These are phyloP conservation scores for Didymella keratinophila DNA, from an alignment of 2,329 filamentous ascomycete species.

Conservation along the genomic window DNA sequence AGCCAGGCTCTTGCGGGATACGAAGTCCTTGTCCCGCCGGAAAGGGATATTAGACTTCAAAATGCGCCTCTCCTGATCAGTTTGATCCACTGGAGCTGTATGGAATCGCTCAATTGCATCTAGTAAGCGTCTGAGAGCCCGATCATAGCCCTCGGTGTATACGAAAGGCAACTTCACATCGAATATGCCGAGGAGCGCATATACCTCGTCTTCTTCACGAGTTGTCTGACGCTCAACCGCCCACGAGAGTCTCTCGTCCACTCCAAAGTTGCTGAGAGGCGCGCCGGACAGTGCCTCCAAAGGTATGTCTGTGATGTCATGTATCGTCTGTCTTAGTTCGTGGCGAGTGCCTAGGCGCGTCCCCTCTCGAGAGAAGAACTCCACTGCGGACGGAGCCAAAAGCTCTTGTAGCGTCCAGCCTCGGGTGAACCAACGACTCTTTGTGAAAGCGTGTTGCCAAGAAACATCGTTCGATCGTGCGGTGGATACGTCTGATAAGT, in stretches of 20 bases:
- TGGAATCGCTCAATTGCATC: neutral
- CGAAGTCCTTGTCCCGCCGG: slow-evolving; percentile 32
- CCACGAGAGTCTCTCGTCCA: slow-evolving; percentile 32
- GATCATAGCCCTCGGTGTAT: slow-evolving; percentile 11
- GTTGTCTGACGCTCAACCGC: slow-evolving; percentile 33
- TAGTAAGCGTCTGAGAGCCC: slow-evolving; percentile 1
- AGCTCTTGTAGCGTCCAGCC: slow-evolving; percentile 34
- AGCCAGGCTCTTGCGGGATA: slow-evolving; percentile 26
- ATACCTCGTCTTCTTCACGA: slow-evolving; percentile 26
- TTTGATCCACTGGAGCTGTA: slow-evolving; percentile 25
- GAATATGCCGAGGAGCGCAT: slow-evolving; percentile 28
- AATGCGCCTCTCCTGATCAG: no score
- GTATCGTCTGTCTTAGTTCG: slow-evolving; percentile 12
- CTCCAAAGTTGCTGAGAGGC: slow-evolving; percentile 14
- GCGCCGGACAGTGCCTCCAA: slow-evolving; percentile 9
- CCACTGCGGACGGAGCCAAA: slow-evolving; percentile 20
- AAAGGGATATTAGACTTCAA: slow-evolving; percentile 18
- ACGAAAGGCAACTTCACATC: slow-evolving; percentile 12
- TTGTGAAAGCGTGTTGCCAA: slow-evolving; percentile 14
- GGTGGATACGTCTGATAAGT: slow-evolving; percentile 23
- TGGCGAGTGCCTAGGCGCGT: slow-evolving; percentile 16
- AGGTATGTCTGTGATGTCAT: slow-evolving; percentile 23
- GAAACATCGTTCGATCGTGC: neutral
- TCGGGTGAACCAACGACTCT: slow-evolving; percentile 29
- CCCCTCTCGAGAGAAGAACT: slow-evolving; percentile 26